Base-by-base conservation (phyloP, 2,329 filamentous ascomycete genomes). In the Colletotrichum tofieldiae region DNA sequence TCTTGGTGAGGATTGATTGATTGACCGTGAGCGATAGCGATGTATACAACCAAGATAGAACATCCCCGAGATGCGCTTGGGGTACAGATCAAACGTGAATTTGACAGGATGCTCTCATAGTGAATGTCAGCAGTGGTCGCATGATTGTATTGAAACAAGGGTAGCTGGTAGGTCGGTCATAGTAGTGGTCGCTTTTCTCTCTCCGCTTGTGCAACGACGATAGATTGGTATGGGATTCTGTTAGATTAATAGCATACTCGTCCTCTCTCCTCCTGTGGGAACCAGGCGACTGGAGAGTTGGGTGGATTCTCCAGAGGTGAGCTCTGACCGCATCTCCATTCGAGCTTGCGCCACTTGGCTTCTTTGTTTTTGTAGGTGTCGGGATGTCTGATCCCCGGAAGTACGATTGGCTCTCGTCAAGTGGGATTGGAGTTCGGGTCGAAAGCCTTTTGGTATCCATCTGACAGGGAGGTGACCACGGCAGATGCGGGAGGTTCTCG, bases 361-460 rank as follows among this genome's bases (percentile, higher is more conserved):
- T 65, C 55, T 54, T 52, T 59, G 37, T 43, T 60, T 63, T 65
- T 71, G 51, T 52, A 63, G 26, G 65, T 63, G 65, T 69, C 58
- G 45, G 56, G 51, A 70, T 71, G 70, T 60, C 69, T 59, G 59
- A 60, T 35, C 45, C 29, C 47, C 45, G 47, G 35, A 60, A 37
- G 66, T 65, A 61, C 66, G 60, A 66, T 72, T 72, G 70, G 70
- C 61, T 66, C 60, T 71, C 67, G 35, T 55, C 70, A 55, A 39
- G 70, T 61, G 60, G 56, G 52, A 72, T 70, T 60, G 55, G 43
- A 65, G 59, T 72, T 72, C 37, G 65, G 59, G 54, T 62, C 64
- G 47, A 45, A 54, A 58, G 43, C 29, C 26, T 26, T 72, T 72
- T 71, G 56, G 41, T 61, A 72, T 60, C 70, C 70, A 60, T 70